Evolutionary conservation across 148 eudicot species (phyloP).

Genomic region (Vaccinium darrowii): DNA sequence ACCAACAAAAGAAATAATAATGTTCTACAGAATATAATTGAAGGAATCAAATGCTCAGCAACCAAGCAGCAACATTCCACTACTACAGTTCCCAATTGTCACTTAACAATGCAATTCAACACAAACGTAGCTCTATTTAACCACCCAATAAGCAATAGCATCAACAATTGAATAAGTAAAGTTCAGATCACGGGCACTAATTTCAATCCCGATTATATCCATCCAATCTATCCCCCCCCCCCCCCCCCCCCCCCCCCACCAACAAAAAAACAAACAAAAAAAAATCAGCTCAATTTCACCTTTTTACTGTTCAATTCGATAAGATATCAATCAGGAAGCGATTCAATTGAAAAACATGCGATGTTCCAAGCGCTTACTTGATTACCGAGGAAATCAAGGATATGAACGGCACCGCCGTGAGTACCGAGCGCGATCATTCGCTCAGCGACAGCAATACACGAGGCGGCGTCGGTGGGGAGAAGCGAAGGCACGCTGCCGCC

Average conservation of each 20-base stretch:
- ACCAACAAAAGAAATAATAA: neutral
- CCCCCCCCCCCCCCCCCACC: neutral
- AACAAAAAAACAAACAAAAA: neutral
- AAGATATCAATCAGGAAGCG: neutral
- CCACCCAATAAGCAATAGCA: neutral
- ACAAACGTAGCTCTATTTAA: neutral
- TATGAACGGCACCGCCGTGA: conserved; percentile 64
- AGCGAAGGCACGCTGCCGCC: conserved; percentile 82
- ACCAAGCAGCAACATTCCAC: neutral
- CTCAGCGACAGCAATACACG: conserved; percentile 78
- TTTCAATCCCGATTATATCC: neutral
- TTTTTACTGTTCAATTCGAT: neutral
- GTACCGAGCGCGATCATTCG: conserved; percentile 98
- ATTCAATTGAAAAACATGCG: neutral
- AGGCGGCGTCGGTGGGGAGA: conserved; percentile 58
- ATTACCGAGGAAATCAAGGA: conserved; percentile 95
- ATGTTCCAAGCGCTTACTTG: conserved; percentile 34
- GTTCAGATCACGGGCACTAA: neutral
- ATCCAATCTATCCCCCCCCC: neutral
- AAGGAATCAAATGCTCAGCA: neutral
- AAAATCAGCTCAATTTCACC: neutral
- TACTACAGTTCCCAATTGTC: neutral
- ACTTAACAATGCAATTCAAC: neutral
- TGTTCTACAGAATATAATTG: neutral
- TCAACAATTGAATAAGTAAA: neutral